These are phyloP conservation scores for Ogataea ramenticola DNA, from an alignment of 805 yeast genomes.

Conservation along the genomic window DNA sequence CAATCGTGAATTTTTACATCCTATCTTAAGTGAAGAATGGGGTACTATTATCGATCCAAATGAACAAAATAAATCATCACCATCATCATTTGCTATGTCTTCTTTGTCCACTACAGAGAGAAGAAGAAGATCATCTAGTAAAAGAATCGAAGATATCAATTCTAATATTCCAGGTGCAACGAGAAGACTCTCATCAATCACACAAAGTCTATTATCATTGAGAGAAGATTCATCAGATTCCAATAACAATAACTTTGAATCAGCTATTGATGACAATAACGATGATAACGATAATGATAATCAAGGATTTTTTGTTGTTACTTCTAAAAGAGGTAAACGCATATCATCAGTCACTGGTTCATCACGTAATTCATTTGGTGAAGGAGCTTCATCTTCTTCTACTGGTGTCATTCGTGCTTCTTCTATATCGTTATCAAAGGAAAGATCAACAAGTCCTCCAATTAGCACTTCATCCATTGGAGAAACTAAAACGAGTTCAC, in stretches of 20 bases:
- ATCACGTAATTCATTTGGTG: slow-evolving; percentile 13
- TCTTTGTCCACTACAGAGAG: slow-evolving; percentile 5
- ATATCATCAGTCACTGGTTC: background rate
- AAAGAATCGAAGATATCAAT: slow-evolving; percentile 14
- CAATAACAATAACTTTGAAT: slow-evolving; percentile 6
- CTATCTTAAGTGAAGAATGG: slow-evolving; percentile 19
- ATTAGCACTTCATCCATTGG: background rate
- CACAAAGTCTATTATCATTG: background rate
- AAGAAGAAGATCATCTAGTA: slow-evolving; percentile 18
- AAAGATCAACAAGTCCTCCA: background rate
- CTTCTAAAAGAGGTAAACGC: slow-evolving; percentile 21
- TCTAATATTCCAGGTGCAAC: slow-evolving; percentile 15
- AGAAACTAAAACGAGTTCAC: background rate
- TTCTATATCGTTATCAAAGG: background rate
- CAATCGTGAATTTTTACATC: slow-evolving; percentile 35
- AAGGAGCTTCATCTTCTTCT: slow-evolving; percentile 2
- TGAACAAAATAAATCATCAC: background rate
- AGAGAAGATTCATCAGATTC: background rate
- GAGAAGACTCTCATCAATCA: background rate
- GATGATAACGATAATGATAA: background rate
- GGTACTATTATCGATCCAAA: slow-evolving; percentile 12
- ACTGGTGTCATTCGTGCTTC: slow-evolving; percentile 2
- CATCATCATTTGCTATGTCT: background rate
- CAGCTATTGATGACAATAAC: slow-evolving; percentile 19
- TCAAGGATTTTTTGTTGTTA: slow-evolving; percentile 24